Evolutionary conservation across 169 alveolate species (phyloP), one percentile per base, ranked within the genome.

Genomic region (Hepatocystis sp.): DNA sequence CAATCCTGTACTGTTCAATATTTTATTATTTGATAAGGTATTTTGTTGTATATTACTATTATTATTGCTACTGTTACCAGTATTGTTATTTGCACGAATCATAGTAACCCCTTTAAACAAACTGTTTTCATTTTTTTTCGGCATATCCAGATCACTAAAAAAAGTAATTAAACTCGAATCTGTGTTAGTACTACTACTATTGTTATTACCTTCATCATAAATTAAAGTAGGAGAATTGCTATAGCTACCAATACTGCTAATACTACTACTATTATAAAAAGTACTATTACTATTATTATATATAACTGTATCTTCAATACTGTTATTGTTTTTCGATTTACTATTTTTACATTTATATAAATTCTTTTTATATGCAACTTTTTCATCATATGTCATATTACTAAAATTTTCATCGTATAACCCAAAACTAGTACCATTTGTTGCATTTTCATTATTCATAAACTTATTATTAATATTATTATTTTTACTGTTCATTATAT

Each of bases 11-110:
- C 58, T 56, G 36, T 76, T 76, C 44, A 76, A 44, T 4, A 66
- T 66, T 8, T 66, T 76, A 58, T 76, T 76, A 39, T 76, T 76
- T 30, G 78, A 60, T 11, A 76, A 76, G 4, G 46, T 10, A 39
- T 76, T 76, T n/a, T n/a, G n/a, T n/a, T n/a, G n/a, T n/a, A n/a
- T n/a, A n/a, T n/a, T n/a, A n/a, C n/a, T n/a, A n/a, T n/a, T n/a
- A n/a, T n/a, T n/a, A n/a, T n/a, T n/a, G n/a, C n/a, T 25, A 23
- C 47, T 11, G 10, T 27, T 56, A 51, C 21, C 42, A 42, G 25
- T 76, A 25, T 47, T 66, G 13, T 47, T 66, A 4, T 76, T 32
- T n/a, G n/a, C n/a, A n/a, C n/a, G n/a, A n/a, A n/a, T n/a, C n/a
- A n/a, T n/a, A n/a, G n/a, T n/a, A n/a, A n/a, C n/a, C n/a, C n/a